These are phyloP conservation scores for Stygiomarasmius scandens DNA, from an alignment of 1,284 basidiomycete genomes.

Conservation along the genomic window DNA sequence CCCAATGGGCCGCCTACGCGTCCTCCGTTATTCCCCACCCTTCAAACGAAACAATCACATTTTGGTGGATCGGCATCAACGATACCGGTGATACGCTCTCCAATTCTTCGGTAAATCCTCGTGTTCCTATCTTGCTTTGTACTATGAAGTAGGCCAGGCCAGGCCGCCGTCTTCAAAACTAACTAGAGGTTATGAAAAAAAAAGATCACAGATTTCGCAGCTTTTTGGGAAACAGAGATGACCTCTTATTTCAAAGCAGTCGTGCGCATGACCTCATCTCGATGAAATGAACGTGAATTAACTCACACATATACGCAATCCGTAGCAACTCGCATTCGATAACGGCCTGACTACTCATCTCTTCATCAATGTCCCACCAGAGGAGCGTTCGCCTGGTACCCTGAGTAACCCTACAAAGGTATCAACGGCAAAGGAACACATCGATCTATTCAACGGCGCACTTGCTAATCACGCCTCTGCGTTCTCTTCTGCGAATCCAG, in stretches of 20 bases:
- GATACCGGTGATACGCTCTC: slow-evolving; percentile 55
- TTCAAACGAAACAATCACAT: slow-evolving; percentile 43
- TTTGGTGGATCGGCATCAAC: slow-evolving; percentile 65
- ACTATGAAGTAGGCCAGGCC: no score
- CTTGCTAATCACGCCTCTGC: slow-evolving; percentile 35
- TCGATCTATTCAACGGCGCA: slow-evolving; percentile 44
- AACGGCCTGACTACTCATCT: slow-evolving; percentile 49
- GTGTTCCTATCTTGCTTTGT: background rate
- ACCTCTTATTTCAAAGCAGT: slow-evolving; percentile 54
- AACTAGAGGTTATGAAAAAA: background rate
- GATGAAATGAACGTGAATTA: background rate
- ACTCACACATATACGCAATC: background rate
- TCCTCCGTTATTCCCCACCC: slow-evolving; percentile 48
- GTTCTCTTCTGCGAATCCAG: slow-evolving; percentile 41
- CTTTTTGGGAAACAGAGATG: slow-evolving; percentile 57
- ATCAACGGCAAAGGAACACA: slow-evolving; percentile 39
- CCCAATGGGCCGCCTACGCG: slow-evolving; percentile 49
- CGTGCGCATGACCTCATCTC: slow-evolving; percentile 36
- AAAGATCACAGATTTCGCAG: slow-evolving; percentile 49
- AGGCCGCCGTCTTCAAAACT: no score
- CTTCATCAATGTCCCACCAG: slow-evolving; percentile 59
- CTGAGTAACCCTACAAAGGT: slow-evolving; percentile 34
- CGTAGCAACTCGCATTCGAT: slow-evolving; percentile 42
- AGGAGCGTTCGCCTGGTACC: slow-evolving; percentile 45
- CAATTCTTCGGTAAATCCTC: slow-evolving; percentile 41